Percentiles rank a stretch among this genome's conserved stretches.
These are phyloP conservation scores for Clavispora asparagi DNA, from an alignment of 805 yeast genomes.

Conservation along the genomic window DNA sequence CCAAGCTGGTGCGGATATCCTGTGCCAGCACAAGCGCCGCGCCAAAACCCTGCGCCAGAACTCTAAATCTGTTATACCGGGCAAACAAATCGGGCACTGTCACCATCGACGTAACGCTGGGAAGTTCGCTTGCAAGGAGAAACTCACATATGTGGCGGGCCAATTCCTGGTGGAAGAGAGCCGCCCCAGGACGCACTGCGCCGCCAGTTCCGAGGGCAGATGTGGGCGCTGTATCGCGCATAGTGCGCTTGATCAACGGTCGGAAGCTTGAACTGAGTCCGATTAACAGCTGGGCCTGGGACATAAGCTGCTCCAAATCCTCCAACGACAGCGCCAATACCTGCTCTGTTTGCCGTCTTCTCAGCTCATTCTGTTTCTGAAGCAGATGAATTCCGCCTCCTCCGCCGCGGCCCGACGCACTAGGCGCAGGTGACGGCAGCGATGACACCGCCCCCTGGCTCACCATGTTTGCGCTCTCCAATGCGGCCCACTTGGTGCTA, in stretches of 20 bases:
- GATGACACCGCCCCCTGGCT: constrained; percentile 3
- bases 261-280: constrained; percentile 26
- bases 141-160: constrained; percentile 79
- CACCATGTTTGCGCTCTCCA: constrained; percentile 24
- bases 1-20: constrained; percentile 61
- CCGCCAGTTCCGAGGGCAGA: constrained; percentile 22
- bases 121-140: constrained; percentile 32
- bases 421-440: not conserved
- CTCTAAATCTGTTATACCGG: constrained; percentile 32
- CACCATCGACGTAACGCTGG: constrained; percentile 30
- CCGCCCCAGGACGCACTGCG: not conserved
- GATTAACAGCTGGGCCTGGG: constrained; percentile 71
- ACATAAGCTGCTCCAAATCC: constrained; percentile 71
- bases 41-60: constrained; percentile 41
- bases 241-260: constrained; percentile 6
- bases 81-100: constrained; percentile 40
- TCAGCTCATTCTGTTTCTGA: constrained; percentile 50
- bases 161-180: constrained; percentile 55
- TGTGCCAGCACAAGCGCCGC: constrained; percentile 63
- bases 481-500: constrained; percentile 44
- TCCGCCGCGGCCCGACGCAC: constrained; percentile 23
- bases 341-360: constrained; percentile 52
- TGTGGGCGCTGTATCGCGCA: not conserved
- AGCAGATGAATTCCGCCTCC: constrained; percentile 66
- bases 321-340: constrained; percentile 65